Base-by-base conservation (phyloP, 2,329 filamentous ascomycete species). In the Aspergillus ochraceoroseus region DNA sequence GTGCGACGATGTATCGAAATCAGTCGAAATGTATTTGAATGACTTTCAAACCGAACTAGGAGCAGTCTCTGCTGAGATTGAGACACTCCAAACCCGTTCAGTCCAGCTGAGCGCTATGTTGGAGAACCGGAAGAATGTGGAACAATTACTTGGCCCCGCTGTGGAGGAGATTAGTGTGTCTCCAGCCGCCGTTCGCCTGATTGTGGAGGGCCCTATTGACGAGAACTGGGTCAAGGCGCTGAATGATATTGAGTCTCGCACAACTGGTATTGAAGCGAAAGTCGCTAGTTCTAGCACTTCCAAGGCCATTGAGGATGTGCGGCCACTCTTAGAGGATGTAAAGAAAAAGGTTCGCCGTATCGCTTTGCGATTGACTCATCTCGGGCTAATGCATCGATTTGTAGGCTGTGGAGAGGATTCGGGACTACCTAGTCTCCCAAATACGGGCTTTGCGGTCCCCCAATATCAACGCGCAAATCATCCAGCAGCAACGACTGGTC, bases 391-490 rank as follows among this genome's bases (percentile, higher is more conserved):
- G n/a, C n/a, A n/a, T n/a, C n/a, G n/a, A n/a, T n/a, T n/a, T n/a
- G 9, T 28, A 85, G 80, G 90, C 89, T n/a, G 74, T 94, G 18
- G 88, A 95, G 65, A 80, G 92, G 41, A 94, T 96, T 62, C 79
- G 94, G 43, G 92, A 98, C 63, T 94, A 94, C 58, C 75, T 98
- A 25, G 92, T 98, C 8, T 79, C 86, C 11, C 90, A 96, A 62
- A 92, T 98, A 62, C 95, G 95, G 65, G 87, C 89, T 3, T 72
- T 98, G 37, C 80, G 92, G 41, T 95, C 90, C 17, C 92, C 92
- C 9, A 92, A 90, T 56, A 95, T 96, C 63, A 96, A 98, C 62
- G 88, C 90, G 2, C 92, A 98, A 61, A 84, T 96, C 42, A 89
- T 98, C 33, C 92, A 98, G 61, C 88, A 95, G 57, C 87, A 94